Conservation (phyloP, 371 early-diverging fungal genomes). For the Mucor irregularis region DNA sequence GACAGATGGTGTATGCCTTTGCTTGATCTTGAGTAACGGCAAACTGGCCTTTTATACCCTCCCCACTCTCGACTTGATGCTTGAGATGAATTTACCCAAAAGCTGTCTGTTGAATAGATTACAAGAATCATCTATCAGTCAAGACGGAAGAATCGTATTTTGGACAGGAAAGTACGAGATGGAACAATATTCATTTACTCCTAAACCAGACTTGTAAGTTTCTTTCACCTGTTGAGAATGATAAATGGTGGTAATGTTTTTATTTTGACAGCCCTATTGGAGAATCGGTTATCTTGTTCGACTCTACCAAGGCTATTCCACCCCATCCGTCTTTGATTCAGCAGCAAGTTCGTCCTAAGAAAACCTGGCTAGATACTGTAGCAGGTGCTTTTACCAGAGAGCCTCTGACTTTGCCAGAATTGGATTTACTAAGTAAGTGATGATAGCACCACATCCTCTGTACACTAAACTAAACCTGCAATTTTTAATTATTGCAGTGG, state of each 20-base stretch:
- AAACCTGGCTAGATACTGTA: constrained; percentile 52
- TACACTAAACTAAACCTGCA: too few relatives aligned
- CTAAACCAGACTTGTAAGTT: constrained; percentile 40
- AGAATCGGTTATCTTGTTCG: constrained; percentile 45
- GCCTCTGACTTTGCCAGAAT: constrained; percentile 41
- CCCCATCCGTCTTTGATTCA: constrained; percentile 35
- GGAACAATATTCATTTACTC: constrained; percentile 38
- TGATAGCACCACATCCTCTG: too few relatives aligned
- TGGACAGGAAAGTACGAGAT: constrained; percentile 50
- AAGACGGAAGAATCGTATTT: constrained; percentile 52
- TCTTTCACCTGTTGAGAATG: not conserved
- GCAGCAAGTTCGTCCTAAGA: constrained; percentile 29
- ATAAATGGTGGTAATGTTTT: too few relatives aligned
- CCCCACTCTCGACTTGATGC: constrained; percentile 28
- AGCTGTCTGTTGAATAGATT: constrained; percentile 7
- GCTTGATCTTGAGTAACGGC: constrained; percentile 26
- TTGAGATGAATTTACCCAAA: constrained; percentile 11
- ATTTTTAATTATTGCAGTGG: constrained; percentile 20
- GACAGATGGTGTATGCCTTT: constrained; percentile 21
- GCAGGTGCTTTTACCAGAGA: constrained; percentile 46
- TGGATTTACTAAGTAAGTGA: constrained; percentile 53
- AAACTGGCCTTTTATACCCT: constrained; percentile 26
- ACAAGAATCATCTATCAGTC: constrained; percentile 33
- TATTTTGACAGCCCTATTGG: constrained; percentile 19
- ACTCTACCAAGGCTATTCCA: constrained; percentile 37